A percentile compares a stretch with the other conserved stretches of the same genome.
These are phyloP conservation scores for Kodamaea restingae DNA, from an alignment of 805 yeast species.

Conservation along the genomic window DNA sequence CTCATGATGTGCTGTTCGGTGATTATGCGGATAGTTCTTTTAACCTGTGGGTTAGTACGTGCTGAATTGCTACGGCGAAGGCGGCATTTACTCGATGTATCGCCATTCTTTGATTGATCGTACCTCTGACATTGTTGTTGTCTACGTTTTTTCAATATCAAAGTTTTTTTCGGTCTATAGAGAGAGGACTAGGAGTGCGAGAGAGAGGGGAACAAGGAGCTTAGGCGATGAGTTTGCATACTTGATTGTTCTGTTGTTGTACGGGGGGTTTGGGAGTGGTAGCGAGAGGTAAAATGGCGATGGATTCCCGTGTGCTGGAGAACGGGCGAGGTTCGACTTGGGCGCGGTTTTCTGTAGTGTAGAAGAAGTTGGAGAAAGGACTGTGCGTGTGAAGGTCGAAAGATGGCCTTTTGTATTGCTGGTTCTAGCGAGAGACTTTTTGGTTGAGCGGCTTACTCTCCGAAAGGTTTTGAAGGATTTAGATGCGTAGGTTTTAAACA, in stretches of 20 bases:
- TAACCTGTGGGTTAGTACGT: conserved; percentile 40
- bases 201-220: not conserved
- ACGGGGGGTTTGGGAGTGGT: not conserved
- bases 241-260: not conserved
- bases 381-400: no score
- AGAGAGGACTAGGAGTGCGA: not conserved
- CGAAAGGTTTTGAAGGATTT: no score
- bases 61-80: no score
- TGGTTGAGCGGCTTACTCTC: no score
- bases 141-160: conserved; percentile 2
- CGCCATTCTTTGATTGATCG: conserved; percentile 3
- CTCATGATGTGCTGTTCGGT: conserved; percentile 80
- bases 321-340: no score
- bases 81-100: not conserved
- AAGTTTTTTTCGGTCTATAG: conserved; percentile 5
- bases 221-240: not conserved
- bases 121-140: conserved; percentile 6
- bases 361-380: no score
- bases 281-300: not conserved
- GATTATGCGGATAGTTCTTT: conserved; percentile 83
- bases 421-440: no score
- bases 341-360: no score
- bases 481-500: no score
- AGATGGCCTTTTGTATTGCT: no score
- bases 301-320: not conserved